Evolutionary conservation across 495 filamentous ascomycete species (phyloP).

Genomic region (Aspergillus homomorphus): DNA sequence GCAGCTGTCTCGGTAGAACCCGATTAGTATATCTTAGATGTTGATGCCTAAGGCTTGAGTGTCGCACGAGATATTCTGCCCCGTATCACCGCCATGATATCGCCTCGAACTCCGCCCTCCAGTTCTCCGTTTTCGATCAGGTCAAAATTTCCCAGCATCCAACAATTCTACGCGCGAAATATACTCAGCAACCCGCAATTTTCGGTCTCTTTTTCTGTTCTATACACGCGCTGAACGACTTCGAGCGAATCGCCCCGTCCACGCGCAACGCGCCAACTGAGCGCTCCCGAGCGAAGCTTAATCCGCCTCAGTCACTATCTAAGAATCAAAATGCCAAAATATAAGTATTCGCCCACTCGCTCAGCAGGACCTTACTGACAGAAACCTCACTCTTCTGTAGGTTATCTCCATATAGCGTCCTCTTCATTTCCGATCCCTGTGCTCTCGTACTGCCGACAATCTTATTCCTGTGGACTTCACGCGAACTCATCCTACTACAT

Average conservation of each 20-base stretch:
- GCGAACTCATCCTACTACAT: neutral
- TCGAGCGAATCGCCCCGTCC: neutral
- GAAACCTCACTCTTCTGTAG: slow-evolving; percentile 65
- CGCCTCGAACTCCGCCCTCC: slow-evolving; percentile 11
- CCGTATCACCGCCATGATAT: slow-evolving; percentile 5
- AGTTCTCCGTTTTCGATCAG: neutral
- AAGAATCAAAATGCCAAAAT: slow-evolving; percentile 69
- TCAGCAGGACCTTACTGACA: slow-evolving; percentile 44
- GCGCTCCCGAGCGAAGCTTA: slow-evolving; percentile 18
- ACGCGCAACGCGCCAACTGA: slow-evolving; percentile 16
- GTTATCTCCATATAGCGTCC: slow-evolving; percentile 24
- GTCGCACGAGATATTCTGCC: slow-evolving; percentile 10
- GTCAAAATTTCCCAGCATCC: neutral
- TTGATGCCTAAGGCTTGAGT: slow-evolving; percentile 1
- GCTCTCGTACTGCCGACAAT: neutral
- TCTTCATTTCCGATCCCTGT: neutral
- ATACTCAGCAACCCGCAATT: neutral
- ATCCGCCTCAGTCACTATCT: slow-evolving; percentile 23
- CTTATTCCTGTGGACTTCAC: neutral
- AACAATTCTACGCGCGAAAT: neutral
- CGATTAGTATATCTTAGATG: neutral
- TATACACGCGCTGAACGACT: neutral
- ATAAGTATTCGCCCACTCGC: slow-evolving; percentile 50
- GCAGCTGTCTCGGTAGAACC: neutral
- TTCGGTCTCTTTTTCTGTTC: neutral